Evolutionary conservation across 2,329 filamentous ascomycete genomes (phyloP), one percentile per base, ranked within the genome.

Genomic region (Trichoderma polysporum): DNA sequence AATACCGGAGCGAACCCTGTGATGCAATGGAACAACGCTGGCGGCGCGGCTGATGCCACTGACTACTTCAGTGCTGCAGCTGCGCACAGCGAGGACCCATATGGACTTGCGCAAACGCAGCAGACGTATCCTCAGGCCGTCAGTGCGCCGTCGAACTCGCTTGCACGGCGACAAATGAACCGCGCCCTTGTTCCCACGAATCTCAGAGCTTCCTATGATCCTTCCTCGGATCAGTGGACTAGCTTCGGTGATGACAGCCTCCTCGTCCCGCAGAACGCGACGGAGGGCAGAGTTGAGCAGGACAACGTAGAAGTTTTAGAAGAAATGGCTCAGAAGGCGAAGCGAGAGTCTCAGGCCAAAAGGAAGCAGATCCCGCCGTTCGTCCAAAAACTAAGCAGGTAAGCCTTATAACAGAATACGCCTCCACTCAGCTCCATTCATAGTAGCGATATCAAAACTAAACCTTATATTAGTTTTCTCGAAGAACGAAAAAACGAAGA

Each of bases 301-400:
- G 90, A 96, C 71, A 92, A 89, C 71, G 85, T 96, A 68, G 91
- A 94, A 69, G 84, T 91, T 64, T 80, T 97, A 68, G 93, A 97
- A 75, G 88, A 91, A 76, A 89, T 89, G 79, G 94, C 93, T 25
- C 85, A 90, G 70, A 83, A 91, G 69, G 93, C 93, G 9, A 97
- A 96, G 82, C 88, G 90, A 75, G 95, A 98, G 67, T 90, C 94
- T 0, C 91, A 94, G 76, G 86, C 90, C 17, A 98, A 97, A 79
- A 85, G 94, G 73, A 98, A 98, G 79, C 92, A 96, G 74, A 98
- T 99, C 12, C 94, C 95, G 0, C 94, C 95, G 0, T 99, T 99
- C 82, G 94, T 99, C 50, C 94, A 97, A 78, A 99, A 99, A 77
- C 81, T 99, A 65, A 97, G 93, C 88, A 98, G 94, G 94, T 96